Percentiles rank a stretch among this genome's conserved stretches.
Evolutionary conservation across 169 alveolate species (phyloP).

Genomic region (Amoebophrya sp.): DNA sequence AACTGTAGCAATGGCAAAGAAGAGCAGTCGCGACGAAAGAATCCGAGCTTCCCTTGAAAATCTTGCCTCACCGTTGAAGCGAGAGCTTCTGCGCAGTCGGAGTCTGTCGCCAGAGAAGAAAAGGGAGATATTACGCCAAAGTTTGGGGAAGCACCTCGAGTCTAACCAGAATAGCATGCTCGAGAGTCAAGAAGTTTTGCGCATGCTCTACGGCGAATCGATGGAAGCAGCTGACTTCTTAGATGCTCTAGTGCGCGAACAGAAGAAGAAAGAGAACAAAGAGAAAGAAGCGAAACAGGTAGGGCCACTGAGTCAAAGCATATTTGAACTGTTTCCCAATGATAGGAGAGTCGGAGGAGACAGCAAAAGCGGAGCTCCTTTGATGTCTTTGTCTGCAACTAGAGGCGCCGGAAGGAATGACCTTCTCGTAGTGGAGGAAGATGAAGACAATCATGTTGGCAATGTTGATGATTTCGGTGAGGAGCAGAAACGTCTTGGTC

Average conservation of each 20-base stretch:
- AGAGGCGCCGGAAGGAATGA: too few relatives aligned
- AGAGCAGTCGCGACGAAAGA: too few relatives aligned
- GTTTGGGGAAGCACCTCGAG: not conserved
- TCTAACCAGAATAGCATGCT: not conserved
- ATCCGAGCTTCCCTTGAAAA: not conserved
- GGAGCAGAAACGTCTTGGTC: too few relatives aligned
- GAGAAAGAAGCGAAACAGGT: not conserved
- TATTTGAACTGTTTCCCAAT: not conserved
- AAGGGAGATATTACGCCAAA: not conserved
- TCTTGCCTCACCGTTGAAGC: not conserved
- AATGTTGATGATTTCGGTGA: too few relatives aligned
- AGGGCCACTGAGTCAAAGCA: not conserved
- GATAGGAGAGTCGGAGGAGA: not conserved
- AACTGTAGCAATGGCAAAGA: too few relatives aligned
- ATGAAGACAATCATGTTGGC: too few relatives aligned
- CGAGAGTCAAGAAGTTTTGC: not conserved
- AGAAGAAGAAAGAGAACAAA: too few relatives aligned
- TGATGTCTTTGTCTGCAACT: too few relatives aligned
- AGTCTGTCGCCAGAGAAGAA: not conserved
- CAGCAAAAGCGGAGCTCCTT: too few relatives aligned
- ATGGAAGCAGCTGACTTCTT: not conserved
- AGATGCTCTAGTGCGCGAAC: too few relatives aligned
- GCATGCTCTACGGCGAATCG: slow-evolving; percentile 5
- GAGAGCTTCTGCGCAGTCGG: not conserved
- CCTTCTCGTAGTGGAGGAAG: too few relatives aligned